Evolutionary conservation across 176 grass and related monocot genomes (phyloP).

Genomic region (Lolium perenne): DNA sequence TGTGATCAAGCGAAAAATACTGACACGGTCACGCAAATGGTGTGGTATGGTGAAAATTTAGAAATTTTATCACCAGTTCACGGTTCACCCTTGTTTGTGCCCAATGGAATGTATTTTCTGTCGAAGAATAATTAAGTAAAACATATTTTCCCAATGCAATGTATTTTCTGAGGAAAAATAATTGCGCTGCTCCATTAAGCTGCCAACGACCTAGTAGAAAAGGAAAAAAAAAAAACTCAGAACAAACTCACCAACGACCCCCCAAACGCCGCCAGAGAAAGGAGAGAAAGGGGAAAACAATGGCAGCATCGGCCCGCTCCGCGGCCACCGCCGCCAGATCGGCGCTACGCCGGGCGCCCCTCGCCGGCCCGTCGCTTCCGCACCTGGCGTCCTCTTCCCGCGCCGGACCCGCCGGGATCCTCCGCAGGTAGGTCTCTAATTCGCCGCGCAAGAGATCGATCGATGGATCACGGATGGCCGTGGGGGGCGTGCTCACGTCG

Average conservation of each 20-base stretch:
- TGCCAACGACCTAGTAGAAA: too few relatives aligned
- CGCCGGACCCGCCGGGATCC: constrained; percentile 28
- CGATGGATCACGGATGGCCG: neutral
- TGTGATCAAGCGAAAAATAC: too few relatives aligned
- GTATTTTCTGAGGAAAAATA: neutral
- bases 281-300: neutral
- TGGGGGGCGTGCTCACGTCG: neutral
- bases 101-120: too few relatives aligned
- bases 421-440: constrained; percentile 32
- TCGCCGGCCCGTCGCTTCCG: neutral
- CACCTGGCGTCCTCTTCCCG: constrained; percentile 2
- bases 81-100: too few relatives aligned
- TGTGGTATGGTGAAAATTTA: too few relatives aligned
- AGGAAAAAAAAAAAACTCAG: neutral
- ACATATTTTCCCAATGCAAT: too few relatives aligned
- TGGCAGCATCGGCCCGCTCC: constrained; percentile 40
- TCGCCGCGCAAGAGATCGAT: neutral
- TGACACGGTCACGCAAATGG: too few relatives aligned
- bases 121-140: too few relatives aligned
- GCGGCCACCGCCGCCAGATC: constrained; percentile 37
- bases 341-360: constrained; percentile 1
- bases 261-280: neutral
- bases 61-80: too few relatives aligned
- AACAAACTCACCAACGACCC: neutral
- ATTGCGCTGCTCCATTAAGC: neutral